Percentiles rank a stretch among this genome's conserved stretches.
Conservation (phyloP, 2,329 filamentous ascomycete species). For the Pseudocercospora fuligena region DNA sequence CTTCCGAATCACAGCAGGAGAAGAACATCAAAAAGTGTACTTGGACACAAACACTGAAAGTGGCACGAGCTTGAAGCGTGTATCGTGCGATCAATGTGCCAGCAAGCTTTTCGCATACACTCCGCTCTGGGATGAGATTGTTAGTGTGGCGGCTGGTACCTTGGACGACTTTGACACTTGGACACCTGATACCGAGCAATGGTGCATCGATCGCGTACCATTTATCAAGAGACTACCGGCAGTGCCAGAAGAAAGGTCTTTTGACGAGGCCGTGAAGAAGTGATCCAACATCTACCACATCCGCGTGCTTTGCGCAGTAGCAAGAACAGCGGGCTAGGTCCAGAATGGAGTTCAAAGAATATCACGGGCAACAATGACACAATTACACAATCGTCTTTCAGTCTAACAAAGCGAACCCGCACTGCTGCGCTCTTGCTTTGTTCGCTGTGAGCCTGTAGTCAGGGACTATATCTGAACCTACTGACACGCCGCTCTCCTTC, state of each 20-base stretch:
- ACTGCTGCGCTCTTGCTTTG: background rate
- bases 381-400: background rate
- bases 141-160: constrained; percentile 32
- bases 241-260: constrained; percentile 23
- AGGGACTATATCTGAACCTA: background rate
- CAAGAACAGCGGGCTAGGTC: background rate
- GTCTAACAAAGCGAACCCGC: background rate
- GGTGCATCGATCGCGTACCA: constrained; percentile 27
- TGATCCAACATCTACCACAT: background rate
- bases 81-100: constrained; percentile 51
- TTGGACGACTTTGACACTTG: constrained; percentile 34
- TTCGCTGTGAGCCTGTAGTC: background rate
- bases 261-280: constrained; percentile 17
- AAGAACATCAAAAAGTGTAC: constrained; percentile 48
- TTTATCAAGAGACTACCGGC: constrained; percentile 25
- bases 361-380: background rate
- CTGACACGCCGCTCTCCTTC: background rate
- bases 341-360: background rate
- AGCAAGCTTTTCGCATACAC: constrained; percentile 34
- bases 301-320: no score
- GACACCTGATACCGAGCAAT: constrained; percentile 34
- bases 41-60: constrained; percentile 49
- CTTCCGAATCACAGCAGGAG: constrained; percentile 49
- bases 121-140: constrained; percentile 28
- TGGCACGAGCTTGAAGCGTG: constrained; percentile 48